Evolutionary conservation across 1,139 yeast genomes (phyloP).

Genomic region (Yamadazyma friedrichii): DNA sequence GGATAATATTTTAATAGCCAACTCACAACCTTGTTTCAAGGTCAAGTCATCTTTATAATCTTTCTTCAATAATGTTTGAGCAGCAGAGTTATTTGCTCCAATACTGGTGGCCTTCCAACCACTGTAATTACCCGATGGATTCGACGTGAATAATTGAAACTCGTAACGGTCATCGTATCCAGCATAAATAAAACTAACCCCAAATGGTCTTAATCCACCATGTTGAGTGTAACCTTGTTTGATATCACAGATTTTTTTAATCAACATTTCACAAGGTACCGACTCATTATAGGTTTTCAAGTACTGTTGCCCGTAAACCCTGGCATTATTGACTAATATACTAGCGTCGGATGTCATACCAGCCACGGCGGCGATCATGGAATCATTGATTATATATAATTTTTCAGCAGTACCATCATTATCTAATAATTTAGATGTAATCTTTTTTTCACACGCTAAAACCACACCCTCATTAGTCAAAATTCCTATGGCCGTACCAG

Average conservation of each 20-base stretch:
- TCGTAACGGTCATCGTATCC: conserved; percentile 91
- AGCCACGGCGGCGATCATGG: conserved; percentile 92
- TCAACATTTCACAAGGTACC: conserved; percentile 87
- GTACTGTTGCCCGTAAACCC: conserved; percentile 81
- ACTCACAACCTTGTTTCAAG: conserved; percentile 76
- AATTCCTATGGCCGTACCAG: conserved; percentile 96
- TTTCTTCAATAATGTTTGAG: conserved; percentile 92
- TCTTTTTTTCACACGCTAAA: conserved; percentile 93
- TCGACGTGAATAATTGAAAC: conserved; percentile 90
- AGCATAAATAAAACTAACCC: conserved; percentile 94
- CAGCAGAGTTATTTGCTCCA: conserved; percentile 95
- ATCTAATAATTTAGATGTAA: conserved; percentile 86
- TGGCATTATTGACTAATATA: conserved; percentile 84
- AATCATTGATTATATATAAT: conserved; percentile 78
- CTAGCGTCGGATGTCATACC: conserved; percentile 98
- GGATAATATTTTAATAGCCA: conserved; percentile 88
- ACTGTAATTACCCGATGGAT: conserved; percentile 95
- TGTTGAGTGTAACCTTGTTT: conserved; percentile 99
- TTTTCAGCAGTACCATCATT: conserved; percentile 94
- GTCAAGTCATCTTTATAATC: conserved; percentile 84
- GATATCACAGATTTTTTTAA: conserved; percentile 84
- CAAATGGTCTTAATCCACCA: conserved; percentile 98
- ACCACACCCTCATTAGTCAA: conserved; percentile 92
- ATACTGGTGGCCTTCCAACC: conserved; percentile 99
- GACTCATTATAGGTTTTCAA: conserved; percentile 85